Base-by-base conservation (phyloP, 768 basidiomycete species). In the Suillus americanus region DNA sequence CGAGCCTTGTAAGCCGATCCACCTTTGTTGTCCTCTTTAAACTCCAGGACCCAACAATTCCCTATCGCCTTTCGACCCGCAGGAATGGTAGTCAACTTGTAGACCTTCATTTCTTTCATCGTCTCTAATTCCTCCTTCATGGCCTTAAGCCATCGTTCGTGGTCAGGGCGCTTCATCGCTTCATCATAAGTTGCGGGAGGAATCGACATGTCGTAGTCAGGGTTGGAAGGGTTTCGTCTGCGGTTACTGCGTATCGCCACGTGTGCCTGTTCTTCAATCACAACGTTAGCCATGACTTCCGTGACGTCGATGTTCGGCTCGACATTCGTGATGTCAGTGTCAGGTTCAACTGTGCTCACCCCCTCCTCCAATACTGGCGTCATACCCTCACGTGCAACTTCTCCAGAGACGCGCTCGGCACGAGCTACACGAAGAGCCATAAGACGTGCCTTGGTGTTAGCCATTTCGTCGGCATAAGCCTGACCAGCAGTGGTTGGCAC, bases 131-230 rank as follows among this genome's bases (percentile, higher is more conserved):
- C 41, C 0, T 7, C 20, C 3, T 61, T 25, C 60, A 61, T 61
- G 0, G 60, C 45, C 4, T 3, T 1, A 3, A n/a, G 45, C 45
- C 45, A 46, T 0, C 1, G 10, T 0, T 1, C 4, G 2, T 9
- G 8, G 12, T 46, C 45, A 0, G n/a, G 10, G 0, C n/a, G n/a
- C 9, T 46, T 10, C n/a, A n/a, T 46, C 0, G 41, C 41, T 5
- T 61, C 28, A 5, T 43, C 10, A 8, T 61, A 18, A 5, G 60
- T 61, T 0, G 41, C 40, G 0, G 60, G 60, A 3, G 60, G 60
- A 5, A 61, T 13, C 0, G 5, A 0, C 20, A 61, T n/a, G 3
- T 61, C 18, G 7, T 61, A 61, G 8, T 41, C 28, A 0, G 37
- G n/a, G 6, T 2, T 43, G 7, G 10, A 7, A 0, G 60, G 60